Evolutionary conservation across 805 yeast genomes (phyloP), one percentile per base, ranked within the genome.

Genomic region (Yamadazyma nakazawae): DNA sequence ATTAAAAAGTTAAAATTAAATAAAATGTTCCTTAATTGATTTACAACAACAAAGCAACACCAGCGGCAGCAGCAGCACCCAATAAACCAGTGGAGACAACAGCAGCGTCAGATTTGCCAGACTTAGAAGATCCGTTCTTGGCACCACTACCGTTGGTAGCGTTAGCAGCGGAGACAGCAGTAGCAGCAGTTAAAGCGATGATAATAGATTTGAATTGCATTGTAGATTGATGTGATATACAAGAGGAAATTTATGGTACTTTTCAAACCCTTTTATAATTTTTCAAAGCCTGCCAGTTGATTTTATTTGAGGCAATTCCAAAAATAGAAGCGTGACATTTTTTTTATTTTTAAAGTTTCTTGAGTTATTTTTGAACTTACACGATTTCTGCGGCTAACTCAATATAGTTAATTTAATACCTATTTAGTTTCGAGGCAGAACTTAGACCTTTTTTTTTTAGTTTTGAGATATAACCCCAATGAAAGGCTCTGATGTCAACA

Each of bases 61-160:
- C 91, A 63, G 90, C 91, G 57, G 90, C 91, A 58, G 85, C 87
- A 66, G 84, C 88, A 48, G 87, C 90, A 79, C 89, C 91, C 61
- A 84, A 67, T 64, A 82, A 80, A 73, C 86, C 84, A 64, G 88
- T 85, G 72, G 83, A 82, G 64, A 78, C 74, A 54, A 79, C 74
- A 76, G 63, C 74, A 59, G 78, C 80, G 58, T 75, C 72, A 64
- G 59, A 58, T 30, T 59, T 47, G 25, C 36, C 43, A 18, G 47
- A 46, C 26, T 37, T 32, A 18, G 44, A 41, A 32, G 52, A 40
- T 47, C 71, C 61, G 60, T 68, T 59, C 46, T 85, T 70, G 51
- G 62, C 64, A 66, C 72, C 70, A 55, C 80, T 48, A 34, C 43
- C 43, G 41, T 38, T 38, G 30, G 80, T 61, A 55, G 63, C 60